Evolutionary conservation across 148 eudicot species (phyloP).

Genomic region (Nyssa sinensis): DNA sequence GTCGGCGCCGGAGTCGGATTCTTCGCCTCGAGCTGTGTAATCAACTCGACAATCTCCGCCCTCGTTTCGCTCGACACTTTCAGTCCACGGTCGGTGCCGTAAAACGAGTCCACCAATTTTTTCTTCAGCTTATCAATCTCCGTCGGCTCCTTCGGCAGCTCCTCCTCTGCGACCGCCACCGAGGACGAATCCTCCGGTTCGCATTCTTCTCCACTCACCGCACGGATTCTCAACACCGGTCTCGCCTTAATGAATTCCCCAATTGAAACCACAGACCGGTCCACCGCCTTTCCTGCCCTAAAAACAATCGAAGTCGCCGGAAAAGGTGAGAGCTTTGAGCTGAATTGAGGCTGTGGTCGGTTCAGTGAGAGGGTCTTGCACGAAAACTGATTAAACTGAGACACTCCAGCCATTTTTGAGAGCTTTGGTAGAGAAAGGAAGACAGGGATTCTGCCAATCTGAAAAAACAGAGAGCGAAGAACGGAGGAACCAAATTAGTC

Average conservation of each 20-base stretch:
- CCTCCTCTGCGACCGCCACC: constrained; percentile 40
- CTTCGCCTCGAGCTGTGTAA: constrained; percentile 71
- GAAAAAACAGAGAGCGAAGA: background rate
- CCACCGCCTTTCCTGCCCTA: background rate
- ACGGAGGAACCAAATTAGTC: background rate
- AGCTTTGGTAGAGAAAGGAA: background rate
- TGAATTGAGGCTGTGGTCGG: constrained; percentile 16
- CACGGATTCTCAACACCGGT: constrained; percentile 13
- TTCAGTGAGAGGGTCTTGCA: constrained; percentile 18
- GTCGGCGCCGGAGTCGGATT: constrained; percentile 90
- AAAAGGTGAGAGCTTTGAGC: constrained; percentile 20
- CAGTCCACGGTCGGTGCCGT: constrained; percentile 81
- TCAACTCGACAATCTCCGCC: constrained; percentile 79
- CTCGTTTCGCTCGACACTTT: constrained; percentile 76
- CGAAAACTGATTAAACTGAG: constrained; percentile 28
- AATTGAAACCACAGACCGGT: background rate
- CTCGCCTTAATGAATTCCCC: background rate
- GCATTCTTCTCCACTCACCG: constrained; percentile 42
- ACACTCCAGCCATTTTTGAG: constrained; percentile 41
- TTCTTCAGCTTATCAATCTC: constrained; percentile 59
- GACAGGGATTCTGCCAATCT: background rate
- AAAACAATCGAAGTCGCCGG: constrained; percentile 6
- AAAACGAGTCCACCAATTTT: constrained; percentile 59
- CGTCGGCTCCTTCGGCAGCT: constrained; percentile 20
- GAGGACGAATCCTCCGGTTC: constrained; percentile 14